phyloP scores from a whole-genome alignment of 164 flowering plant genomes.

The Vitis rotundifolia region DNA sequence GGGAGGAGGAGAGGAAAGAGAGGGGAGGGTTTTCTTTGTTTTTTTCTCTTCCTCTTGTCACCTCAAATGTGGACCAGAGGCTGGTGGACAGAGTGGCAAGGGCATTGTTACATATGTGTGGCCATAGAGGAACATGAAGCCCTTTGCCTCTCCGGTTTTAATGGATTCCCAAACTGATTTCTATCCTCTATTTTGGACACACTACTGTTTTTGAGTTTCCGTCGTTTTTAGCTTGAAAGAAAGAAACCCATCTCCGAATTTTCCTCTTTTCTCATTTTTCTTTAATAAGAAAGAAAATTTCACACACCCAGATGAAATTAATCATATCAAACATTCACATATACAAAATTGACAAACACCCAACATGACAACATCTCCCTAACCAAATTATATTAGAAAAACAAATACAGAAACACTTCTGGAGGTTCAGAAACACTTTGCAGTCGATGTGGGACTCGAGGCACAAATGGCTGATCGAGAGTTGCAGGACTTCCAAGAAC shows the following conservation, averaged over 20 bases:
- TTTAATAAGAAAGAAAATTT: too few relatives aligned
- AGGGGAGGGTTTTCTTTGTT: too few relatives aligned
- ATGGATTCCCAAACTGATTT: slow-evolving; percentile 1
- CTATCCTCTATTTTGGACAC: too few relatives aligned
- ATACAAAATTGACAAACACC: too few relatives aligned
- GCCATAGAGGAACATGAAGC: not conserved
- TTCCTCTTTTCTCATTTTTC: too few relatives aligned
- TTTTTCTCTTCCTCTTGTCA: not conserved
- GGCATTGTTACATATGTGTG: slow-evolving; percentile 18
- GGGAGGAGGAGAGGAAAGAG: not conserved
- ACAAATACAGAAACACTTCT: not conserved
- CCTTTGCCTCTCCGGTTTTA: not conserved
- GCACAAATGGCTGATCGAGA: slow-evolving; percentile 18
- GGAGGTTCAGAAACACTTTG: slow-evolving; percentile 3
- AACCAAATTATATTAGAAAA: not conserved
- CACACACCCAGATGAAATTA: too few relatives aligned
- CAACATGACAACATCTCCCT: too few relatives aligned
- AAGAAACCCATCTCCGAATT: too few relatives aligned
- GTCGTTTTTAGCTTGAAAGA: too few relatives aligned
- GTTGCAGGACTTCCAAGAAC: slow-evolving; percentile 26
- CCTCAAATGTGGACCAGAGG: not conserved
- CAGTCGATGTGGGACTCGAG: slow-evolving; percentile 11
- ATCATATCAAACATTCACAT: too few relatives aligned
- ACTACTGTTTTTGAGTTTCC: too few relatives aligned
- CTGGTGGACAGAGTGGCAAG: not conserved